Base-by-base conservation (phyloP, 176 grass and related monocot species). In the Musa schizocarpa region DNA sequence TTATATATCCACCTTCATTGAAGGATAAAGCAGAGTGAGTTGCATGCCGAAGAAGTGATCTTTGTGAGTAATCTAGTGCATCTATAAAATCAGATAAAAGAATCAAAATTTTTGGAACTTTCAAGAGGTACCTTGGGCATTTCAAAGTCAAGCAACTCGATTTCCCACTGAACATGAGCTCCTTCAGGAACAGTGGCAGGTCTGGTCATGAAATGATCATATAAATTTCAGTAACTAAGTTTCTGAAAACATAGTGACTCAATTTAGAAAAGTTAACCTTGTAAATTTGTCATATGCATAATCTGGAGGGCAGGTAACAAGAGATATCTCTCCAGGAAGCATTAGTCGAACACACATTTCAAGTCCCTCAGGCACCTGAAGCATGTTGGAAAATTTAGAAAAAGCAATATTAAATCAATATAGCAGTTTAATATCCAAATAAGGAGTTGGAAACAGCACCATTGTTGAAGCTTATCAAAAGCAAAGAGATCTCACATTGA, bases 321-420 rank as follows among this genome's bases (percentile, higher is more conserved):
- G 2, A 76, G 86, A 83, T 73, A 93, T 85, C 90, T 98, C 94
- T 86, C 90, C 94, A 69, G 94, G 94, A 88, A 98, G 94, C 94
- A 98, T 98, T 78, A 98, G 64, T 50, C 94, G 82, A 74, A 98
- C 90, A 83, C 87, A 88, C 94, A 98, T 98, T 91, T 98, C 94
- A 65, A 98, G 85, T 85, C 94, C 94, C 76, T 93, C 86, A 52
- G 94, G 94, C 79, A 93, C 94, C 94, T 98, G 78, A 14, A 58
- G 83, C 79, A 79, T 78, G 73, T 53, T 13, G 10, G 71, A 58
- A 65, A 59, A 58, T 43, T 27, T 27, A 19, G 3, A 13, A 11
- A 9, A 19, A 68, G 17, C 50, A 54, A 69, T n/a, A 72, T 56
- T 53, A 53, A 19, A 29, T 9, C 61, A 57, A 69, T 23, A 76